Evolutionary conservation across 2,329 filamentous ascomycete species (phyloP).

Genomic region (Chaetomiaceae sp.): DNA sequence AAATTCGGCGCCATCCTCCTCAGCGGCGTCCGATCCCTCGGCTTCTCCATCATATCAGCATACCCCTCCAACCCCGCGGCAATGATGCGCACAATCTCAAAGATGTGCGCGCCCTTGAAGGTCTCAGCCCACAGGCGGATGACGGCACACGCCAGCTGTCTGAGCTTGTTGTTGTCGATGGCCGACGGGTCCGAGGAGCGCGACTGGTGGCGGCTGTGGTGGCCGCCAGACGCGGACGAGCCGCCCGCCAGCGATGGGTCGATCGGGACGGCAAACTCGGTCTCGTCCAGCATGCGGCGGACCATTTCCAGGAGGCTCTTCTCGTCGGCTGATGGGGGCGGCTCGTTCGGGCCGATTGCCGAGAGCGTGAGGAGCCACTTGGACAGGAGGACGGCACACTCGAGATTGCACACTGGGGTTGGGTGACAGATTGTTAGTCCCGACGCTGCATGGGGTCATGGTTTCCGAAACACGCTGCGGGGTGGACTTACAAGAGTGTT

Average conservation of each 20-base stretch:
- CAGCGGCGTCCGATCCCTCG: constrained; percentile 43
- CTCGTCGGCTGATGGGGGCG: constrained; percentile 48
- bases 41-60: constrained; percentile 52
- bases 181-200: constrained; percentile 37
- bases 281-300: constrained; percentile 56
- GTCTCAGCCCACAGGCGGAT: constrained; percentile 58
- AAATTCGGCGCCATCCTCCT: constrained; percentile 26
- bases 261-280: constrained; percentile 56
- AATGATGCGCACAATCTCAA: constrained; percentile 56
- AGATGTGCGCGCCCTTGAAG: constrained; percentile 57
- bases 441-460: too few relatives aligned
- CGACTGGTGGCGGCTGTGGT: constrained; percentile 33
- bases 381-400: constrained; percentile 56
- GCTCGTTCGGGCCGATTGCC: constrained; percentile 46
- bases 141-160: constrained; percentile 53
- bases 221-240: constrained; percentile 27
- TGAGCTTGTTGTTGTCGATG: constrained; percentile 47
- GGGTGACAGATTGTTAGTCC: too few relatives aligned
- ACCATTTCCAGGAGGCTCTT: constrained; percentile 51
- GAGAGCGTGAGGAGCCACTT: constrained; percentile 57
- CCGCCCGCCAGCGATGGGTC: constrained; percentile 48
- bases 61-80: constrained; percentile 53
- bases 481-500: constrained; percentile 50
- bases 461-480: background rate
- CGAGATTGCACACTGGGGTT: constrained; percentile 57